Percentiles rank a stretch among this genome's conserved stretches.
Evolutionary conservation across 208 protist genomes (phyloP).

Genomic region (Trypanosoma boissoni): DNA sequence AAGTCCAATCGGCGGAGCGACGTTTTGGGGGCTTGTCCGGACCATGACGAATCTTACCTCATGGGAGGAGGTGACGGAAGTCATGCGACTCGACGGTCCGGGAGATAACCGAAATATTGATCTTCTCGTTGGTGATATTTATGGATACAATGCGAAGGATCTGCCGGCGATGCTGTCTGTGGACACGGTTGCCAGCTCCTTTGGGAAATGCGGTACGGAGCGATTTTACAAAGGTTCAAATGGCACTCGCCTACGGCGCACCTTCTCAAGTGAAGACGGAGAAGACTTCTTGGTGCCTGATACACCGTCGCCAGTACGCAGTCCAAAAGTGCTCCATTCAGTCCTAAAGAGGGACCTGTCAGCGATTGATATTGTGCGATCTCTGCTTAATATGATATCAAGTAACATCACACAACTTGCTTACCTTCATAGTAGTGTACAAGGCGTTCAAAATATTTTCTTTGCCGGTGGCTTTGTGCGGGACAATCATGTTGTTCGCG

Average conservation of each 20-base stretch:
- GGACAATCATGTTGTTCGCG: slow-evolving; percentile 90
- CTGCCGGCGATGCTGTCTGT: slow-evolving; percentile 83
- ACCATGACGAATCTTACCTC: slow-evolving; percentile 91
- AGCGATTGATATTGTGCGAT: slow-evolving; percentile 88
- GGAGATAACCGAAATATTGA: slow-evolving; percentile 95
- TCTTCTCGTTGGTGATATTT: slow-evolving; percentile 97
- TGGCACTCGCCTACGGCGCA: neutral
- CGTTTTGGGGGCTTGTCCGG: slow-evolving; percentile 95
- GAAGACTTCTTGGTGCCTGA: slow-evolving; percentile 7
- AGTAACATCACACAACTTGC: slow-evolving; percentile 96
- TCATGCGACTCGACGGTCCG: slow-evolving; percentile 89
- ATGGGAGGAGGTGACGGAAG: slow-evolving; percentile 95
- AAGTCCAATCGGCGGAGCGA: slow-evolving; percentile 95
- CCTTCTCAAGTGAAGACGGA: slow-evolving; percentile 8
- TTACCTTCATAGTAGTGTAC: slow-evolving; percentile 91
- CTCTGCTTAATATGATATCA: slow-evolving; percentile 94
- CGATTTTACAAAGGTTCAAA: slow-evolving; percentile 40
- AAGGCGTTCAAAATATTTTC: slow-evolving; percentile 92
- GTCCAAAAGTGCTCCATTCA: neutral
- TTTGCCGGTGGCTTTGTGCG: slow-evolving; percentile 95
- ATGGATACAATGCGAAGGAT: slow-evolving; percentile 93
- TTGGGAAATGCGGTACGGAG: slow-evolving; percentile 86
- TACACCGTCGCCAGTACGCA: neutral
- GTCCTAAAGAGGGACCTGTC: slow-evolving; percentile 17
- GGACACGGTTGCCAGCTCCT: slow-evolving; percentile 86